These are phyloP conservation scores for Taxawa tesnikishii DNA, from an alignment of 2,329 filamentous ascomycete species.

Conservation along the genomic window DNA sequence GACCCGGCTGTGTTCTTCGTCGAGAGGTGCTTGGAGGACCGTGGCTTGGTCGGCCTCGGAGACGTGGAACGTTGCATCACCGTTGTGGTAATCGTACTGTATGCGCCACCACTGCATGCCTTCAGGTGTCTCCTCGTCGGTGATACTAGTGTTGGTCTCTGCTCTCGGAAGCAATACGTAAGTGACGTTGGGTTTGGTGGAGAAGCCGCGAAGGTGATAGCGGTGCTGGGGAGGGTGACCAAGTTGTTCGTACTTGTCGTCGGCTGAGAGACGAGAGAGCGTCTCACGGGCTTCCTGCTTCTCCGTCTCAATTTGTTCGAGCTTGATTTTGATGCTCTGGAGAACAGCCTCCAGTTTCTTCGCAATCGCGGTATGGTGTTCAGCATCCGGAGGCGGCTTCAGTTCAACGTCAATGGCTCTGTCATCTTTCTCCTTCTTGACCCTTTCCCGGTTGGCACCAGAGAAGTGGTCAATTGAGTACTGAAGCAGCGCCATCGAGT, in stretches of 20 bases:
- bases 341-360: conserved; percentile 22
- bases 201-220: conserved; percentile 47
- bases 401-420: conserved; percentile 7
- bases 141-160: conserved; percentile 12
- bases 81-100: conserved; percentile 34
- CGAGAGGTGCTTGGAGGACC: conserved; percentile 39
- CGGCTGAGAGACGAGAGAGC: conserved; percentile 16
- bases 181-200: conserved; percentile 43
- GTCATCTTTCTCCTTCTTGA: conserved; percentile 9
- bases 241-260: conserved; percentile 10
- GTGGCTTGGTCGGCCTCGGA: conserved; percentile 30
- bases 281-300: conserved; percentile 18
- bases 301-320: conserved; percentile 14
- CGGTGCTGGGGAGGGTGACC: conserved; percentile 26
- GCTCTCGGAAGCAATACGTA: conserved; percentile 37
- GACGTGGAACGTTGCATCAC: conserved; percentile 22
- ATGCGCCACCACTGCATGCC: conserved; percentile 45
- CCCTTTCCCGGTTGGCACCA: conserved; percentile 12
- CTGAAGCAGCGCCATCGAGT: conserved; percentile 24
- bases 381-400: conserved; percentile 8
- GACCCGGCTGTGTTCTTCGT: conserved; percentile 37
- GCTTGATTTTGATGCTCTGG: conserved; percentile 18
- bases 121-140: conserved; percentile 20
- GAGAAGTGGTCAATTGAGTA: conserved; percentile 19
- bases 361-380: conserved; percentile 14